These are phyloP conservation scores for Dryas octopetala DNA, from an alignment of 306 rosid genomes.

Conservation along the genomic window DNA sequence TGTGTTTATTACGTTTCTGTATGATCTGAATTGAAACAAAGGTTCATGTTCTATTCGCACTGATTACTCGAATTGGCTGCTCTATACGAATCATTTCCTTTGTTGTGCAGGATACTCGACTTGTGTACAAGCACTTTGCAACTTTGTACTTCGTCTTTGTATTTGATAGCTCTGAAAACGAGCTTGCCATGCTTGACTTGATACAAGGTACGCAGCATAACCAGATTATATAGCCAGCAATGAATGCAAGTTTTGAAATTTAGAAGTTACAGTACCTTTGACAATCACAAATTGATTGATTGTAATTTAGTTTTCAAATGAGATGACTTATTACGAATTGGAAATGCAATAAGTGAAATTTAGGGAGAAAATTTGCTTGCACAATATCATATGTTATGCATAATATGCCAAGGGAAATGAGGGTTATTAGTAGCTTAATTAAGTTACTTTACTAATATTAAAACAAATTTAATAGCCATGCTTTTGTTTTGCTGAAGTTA, in stretches of 20 bases:
- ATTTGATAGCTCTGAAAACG: constrained; percentile 90
- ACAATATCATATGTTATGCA: too few species aligned
- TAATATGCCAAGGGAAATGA: too few species aligned
- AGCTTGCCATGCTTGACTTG: constrained; percentile 95
- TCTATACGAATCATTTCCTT: neutral
- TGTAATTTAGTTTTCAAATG: neutral
- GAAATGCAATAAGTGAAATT: neutral
- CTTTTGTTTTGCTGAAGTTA: too few species aligned
- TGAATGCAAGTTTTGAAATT: constrained; percentile 2
- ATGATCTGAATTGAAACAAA: neutral
- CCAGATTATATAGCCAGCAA: neutral
- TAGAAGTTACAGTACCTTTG: constrained; percentile 3
- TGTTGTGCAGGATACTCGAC: constrained; percentile 68
- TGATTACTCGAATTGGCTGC: neutral
- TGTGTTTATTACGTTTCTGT: neutral
- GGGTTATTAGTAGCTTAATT: too few species aligned
- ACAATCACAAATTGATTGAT: neutral
- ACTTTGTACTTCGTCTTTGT: constrained; percentile 84
- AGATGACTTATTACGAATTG: neutral
- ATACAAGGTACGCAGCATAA: constrained; percentile 68
- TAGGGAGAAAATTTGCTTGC: neutral
- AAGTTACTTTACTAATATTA: too few species aligned
- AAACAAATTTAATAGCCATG: too few species aligned
- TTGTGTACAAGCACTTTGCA: constrained; percentile 91
- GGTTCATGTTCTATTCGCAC: neutral